Conservation (phyloP, 2,329 filamentous ascomycete genomes). For the Talaromyces verruculosus region DNA sequence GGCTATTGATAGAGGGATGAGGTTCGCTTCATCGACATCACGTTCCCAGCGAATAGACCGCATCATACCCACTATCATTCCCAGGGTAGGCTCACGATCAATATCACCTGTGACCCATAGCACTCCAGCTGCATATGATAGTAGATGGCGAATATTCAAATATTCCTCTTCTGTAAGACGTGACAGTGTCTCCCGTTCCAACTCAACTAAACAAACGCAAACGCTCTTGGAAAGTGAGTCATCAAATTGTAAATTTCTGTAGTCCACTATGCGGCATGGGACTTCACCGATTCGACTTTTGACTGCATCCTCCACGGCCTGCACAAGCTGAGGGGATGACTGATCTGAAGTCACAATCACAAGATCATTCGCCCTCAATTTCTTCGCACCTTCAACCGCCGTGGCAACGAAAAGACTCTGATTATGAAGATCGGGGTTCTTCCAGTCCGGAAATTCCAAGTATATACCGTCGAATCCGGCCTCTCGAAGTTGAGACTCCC, state of each 20-base stretch:
- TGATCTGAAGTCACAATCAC: slow-evolving; percentile 15
- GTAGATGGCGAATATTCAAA: slow-evolving; percentile 28
- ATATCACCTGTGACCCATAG: slow-evolving; percentile 39
- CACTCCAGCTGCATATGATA: slow-evolving; percentile 29
- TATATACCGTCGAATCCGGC: slow-evolving; percentile 31
- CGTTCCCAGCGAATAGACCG: slow-evolving; percentile 37
- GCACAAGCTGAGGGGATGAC: slow-evolving; percentile 2
- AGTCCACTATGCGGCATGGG: background rate
- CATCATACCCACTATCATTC: slow-evolving; percentile 36
- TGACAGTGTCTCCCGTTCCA: slow-evolving; percentile 5
- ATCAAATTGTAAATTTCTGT: background rate
- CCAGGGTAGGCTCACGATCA: slow-evolving; percentile 28
- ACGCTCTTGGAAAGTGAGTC: slow-evolving; percentile 3
- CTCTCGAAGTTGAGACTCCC: slow-evolving; percentile 28
- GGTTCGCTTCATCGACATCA: slow-evolving; percentile 32
- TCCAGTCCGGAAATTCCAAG: slow-evolving; percentile 16
- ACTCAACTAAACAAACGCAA: slow-evolving; percentile 16
- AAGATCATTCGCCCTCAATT: slow-evolving; percentile 1
- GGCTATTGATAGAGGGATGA: slow-evolving; percentile 29
- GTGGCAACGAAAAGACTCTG: slow-evolving; percentile 26
- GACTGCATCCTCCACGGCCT: slow-evolving; percentile 1
- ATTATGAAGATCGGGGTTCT: slow-evolving; percentile 23
- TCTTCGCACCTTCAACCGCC: slow-evolving; percentile 12
- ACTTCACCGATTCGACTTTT: background rate
- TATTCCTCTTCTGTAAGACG: slow-evolving; percentile 26